Evolutionary conservation across 2,329 filamentous ascomycete species (phyloP).

Genomic region (Leptoxyphium fumago): DNA sequence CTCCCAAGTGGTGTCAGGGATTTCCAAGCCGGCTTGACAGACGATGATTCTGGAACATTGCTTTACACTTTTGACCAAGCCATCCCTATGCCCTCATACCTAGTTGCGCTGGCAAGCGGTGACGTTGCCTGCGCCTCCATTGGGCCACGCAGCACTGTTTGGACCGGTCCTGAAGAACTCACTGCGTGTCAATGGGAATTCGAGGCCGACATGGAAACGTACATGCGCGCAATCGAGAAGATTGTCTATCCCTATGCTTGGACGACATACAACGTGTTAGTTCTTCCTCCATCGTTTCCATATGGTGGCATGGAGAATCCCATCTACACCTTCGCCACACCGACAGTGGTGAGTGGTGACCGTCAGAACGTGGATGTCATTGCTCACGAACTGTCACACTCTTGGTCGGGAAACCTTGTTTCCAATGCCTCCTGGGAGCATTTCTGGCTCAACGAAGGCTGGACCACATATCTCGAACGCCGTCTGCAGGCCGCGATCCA

Average conservation of each 20-base stretch:
- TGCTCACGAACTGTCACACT: conserved; percentile 63
- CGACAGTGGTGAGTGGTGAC: conserved; percentile 76
- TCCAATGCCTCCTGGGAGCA: conserved; percentile 71
- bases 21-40: conserved; percentile 32
- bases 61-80: conserved; percentile 79
- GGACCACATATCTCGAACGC: conserved; percentile 90
- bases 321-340: conserved; percentile 87
- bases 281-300: conserved; percentile 79
- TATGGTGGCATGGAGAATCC: conserved; percentile 70
- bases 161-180: conserved; percentile 77
- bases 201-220: conserved; percentile 79
- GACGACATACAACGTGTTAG: conserved; percentile 88
- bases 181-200: conserved; percentile 79
- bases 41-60: conserved; percentile 39
- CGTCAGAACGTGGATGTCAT: conserved; percentile 88
- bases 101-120: conserved; percentile 78
- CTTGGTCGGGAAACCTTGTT: conserved; percentile 82
- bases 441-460: conserved; percentile 60
- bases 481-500: conserved; percentile 65
- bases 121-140: conserved; percentile 78
- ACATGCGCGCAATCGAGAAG: conserved; percentile 71
- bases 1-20: conserved; percentile 43
- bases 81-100: conserved; percentile 84
- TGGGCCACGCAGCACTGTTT: conserved; percentile 71
- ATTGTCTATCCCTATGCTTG: conserved; percentile 78